Conservation (phyloP, 352 stramenopile species). For the Globisporangium splendens region DNA sequence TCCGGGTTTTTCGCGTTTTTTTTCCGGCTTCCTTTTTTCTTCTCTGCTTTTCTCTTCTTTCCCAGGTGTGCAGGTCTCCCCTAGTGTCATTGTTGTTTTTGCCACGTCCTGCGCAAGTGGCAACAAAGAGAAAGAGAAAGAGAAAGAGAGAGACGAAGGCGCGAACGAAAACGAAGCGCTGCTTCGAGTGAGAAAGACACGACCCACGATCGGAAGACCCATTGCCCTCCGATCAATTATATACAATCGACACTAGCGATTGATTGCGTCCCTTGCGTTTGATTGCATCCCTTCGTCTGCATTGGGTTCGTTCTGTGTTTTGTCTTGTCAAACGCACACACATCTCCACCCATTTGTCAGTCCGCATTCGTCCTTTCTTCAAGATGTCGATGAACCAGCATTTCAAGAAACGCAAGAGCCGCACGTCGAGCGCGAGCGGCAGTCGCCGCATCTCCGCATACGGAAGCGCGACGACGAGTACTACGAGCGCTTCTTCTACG, state of each 20-base stretch:
- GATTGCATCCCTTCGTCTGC: background rate
- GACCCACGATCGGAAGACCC: no score
- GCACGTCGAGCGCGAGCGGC: conserved; percentile 23
- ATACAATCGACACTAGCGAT: no score
- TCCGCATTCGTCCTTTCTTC: conserved; percentile 1
- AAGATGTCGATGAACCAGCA: conserved; percentile 57
- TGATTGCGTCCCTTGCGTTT: background rate
- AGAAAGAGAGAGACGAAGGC: background rate
- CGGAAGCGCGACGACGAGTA: background rate
- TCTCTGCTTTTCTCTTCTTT: background rate
- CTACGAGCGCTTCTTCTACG: background rate
- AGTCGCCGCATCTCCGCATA: conserved; percentile 1
- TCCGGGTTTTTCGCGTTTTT: conserved; percentile 2
- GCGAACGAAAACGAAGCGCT: background rate
- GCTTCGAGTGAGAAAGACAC: background rate
- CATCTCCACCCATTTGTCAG: background rate
- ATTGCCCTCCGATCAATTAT: no score
- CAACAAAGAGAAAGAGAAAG: conserved; percentile 4
- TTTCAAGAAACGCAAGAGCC: conserved; percentile 70
- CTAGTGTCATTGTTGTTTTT: conserved; percentile 55
- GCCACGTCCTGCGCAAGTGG: conserved; percentile 45
- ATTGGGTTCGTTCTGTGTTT: background rate
- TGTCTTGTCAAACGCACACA: background rate
- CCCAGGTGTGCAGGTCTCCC: background rate
- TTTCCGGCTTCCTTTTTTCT: conserved; percentile 13